A percentile compares a stretch with the other conserved stretches of the same genome.
Conservation (phyloP, 106 monocot species). For the Dendrobium huoshanense region DNA sequence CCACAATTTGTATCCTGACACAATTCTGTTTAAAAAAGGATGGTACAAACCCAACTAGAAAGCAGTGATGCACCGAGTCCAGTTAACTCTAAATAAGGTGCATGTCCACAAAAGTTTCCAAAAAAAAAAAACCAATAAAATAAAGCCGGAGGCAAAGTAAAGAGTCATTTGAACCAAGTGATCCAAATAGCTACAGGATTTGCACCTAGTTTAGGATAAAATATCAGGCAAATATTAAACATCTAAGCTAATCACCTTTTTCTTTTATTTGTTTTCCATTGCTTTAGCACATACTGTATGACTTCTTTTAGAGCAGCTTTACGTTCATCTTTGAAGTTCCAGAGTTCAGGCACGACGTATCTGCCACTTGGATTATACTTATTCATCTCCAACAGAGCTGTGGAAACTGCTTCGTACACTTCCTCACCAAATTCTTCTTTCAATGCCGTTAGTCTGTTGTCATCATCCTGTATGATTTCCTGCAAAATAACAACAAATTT, state of each 20-base stretch:
- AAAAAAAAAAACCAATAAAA: no score
- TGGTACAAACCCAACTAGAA: no score
- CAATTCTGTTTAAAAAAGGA: no score
- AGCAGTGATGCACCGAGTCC: neutral
- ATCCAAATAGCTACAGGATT: neutral
- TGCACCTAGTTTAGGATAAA: no score
- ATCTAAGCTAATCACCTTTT: slow-evolving; percentile 7
- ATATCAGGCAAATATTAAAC: no score
- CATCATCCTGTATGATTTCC: slow-evolving; percentile 38
- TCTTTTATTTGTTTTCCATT: slow-evolving; percentile 26
- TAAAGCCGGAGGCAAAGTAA: neutral
- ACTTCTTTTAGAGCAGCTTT: slow-evolving; percentile 44
- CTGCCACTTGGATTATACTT: slow-evolving; percentile 49
- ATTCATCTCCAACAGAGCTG: slow-evolving; percentile 39
- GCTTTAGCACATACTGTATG: slow-evolving; percentile 25
- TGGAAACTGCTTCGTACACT: slow-evolving; percentile 18
- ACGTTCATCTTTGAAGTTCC: slow-evolving; percentile 26
- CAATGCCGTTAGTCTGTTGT: slow-evolving; percentile 23
- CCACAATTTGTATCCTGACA: no score
- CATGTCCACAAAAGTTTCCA: neutral
- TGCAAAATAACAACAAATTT: slow-evolving; percentile 11
- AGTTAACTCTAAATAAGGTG: neutral
- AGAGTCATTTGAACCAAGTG: neutral
- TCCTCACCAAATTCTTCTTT: slow-evolving; percentile 33
- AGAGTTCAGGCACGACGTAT: slow-evolving; percentile 29